These are phyloP conservation scores for Gentiana straminea DNA, from an alignment of 257 asterid genomes.

Conservation along the genomic window DNA sequence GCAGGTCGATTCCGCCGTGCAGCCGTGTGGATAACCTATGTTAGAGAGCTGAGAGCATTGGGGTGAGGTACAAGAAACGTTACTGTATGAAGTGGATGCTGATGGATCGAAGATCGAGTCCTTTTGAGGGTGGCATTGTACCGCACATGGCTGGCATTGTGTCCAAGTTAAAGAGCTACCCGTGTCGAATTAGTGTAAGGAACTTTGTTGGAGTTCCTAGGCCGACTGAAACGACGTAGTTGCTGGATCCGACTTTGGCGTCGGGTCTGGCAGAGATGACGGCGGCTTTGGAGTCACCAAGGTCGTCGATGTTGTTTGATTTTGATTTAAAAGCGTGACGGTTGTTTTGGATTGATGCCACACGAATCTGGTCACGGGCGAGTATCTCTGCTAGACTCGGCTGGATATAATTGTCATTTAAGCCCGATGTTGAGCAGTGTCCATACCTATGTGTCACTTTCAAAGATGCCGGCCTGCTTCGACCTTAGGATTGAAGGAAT, in stretches of 20 bases:
- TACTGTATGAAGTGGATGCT: constrained; percentile 36
- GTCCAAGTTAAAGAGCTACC: constrained; percentile 91
- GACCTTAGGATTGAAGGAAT: too few species aligned
- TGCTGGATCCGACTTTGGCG: constrained; percentile 34
- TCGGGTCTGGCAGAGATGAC: constrained; percentile 39
- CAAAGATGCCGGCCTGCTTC: too few species aligned
- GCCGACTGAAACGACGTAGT: constrained; percentile 54
- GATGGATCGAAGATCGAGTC: constrained; percentile 52
- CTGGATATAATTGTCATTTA: neutral
- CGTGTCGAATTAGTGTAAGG: constrained; percentile 54
- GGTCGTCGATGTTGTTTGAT: neutral
- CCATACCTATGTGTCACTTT: too few species aligned
- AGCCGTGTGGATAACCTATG: constrained; percentile 16
- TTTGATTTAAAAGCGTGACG: constrained; percentile 1
- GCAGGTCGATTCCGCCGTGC: constrained; percentile 30
- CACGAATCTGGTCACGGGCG: constrained; percentile 40
- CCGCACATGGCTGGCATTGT: constrained; percentile 56
- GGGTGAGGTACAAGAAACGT: constrained; percentile 33
- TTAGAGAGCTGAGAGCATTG: constrained; percentile 35
- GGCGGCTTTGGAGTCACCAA: constrained; percentile 8
- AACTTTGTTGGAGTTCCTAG: constrained; percentile 49
- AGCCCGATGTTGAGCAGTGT: too few species aligned
- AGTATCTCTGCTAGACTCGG: constrained; percentile 33
- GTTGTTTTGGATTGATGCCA: constrained; percentile 36
- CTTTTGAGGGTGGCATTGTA: constrained; percentile 43